Evolutionary conservation across 164 flowering plant species (phyloP), one percentile per base, ranked within the genome.

Genomic region (Magnolia kwangsiensis): DNA sequence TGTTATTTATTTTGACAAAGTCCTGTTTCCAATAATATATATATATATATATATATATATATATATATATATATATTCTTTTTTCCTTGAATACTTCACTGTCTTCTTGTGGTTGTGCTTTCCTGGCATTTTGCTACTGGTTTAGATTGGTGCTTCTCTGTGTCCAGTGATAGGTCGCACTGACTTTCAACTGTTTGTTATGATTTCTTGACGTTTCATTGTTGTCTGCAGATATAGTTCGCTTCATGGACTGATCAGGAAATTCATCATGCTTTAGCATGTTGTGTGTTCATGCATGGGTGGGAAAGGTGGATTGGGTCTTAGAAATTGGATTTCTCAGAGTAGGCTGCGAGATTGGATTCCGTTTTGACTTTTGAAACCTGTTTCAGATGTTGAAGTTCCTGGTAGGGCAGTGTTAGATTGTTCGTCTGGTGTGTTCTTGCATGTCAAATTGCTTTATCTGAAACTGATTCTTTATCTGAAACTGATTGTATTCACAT

Each of bases 401-500:
- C 49, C 1, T 67, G 50, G 21, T 67, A 31, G 51, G 24, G 75
- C 73, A 23, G 55, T 74, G 13, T 59, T 76, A 3, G 55, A 72
- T 66, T 50, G 73, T 6, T 31, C n/a, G 2, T 70, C 72, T 70
- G 23, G 58, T 27, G 58, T 27, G 24, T 79, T 37, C 72, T 21
- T 75, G 72, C 55, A 59, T 72, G 69, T 65, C 77, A 71, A 55
- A 31, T 69, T 31, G 27, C 72, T 19, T 75, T 68, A 37, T 72
- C 3, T 77, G 78, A 79, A 75, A 78, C 83, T 81, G 85, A 78
- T 73, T 29, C 72, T 19, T 75, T 68, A 37, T 72, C 3, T 77
- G 78, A 79, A 75, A 78, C 83, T 81, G 85, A 78, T 73, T 29
- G 72, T 74, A 23, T 82, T 72, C 45, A 69, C 77, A 6, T 55